phyloP scores from a whole-genome alignment of 2,329 filamentous ascomycete species.

The Leptosphaerulina australis region DNA sequence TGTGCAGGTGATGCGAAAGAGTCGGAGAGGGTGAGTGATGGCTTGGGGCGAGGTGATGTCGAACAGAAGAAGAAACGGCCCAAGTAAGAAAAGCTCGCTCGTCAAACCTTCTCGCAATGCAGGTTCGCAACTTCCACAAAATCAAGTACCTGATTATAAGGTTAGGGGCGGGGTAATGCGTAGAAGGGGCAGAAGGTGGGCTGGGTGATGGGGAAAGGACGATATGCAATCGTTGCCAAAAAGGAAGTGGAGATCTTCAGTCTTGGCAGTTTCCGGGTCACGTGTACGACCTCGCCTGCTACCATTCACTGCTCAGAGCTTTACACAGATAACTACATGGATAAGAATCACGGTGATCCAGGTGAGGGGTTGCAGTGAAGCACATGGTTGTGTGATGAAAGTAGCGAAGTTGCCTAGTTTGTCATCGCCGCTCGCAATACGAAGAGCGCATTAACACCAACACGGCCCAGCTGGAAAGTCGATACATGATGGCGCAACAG shows the following conservation, averaged over 20 bases:
- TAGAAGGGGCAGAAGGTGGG: constrained; percentile 27
- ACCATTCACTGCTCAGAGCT: constrained; percentile 1
- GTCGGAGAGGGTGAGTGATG: constrained; percentile 36
- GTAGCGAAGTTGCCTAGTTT: constrained; percentile 6
- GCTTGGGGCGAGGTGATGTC: constrained; percentile 36
- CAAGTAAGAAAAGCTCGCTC: constrained; percentile 48
- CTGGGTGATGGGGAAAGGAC: constrained; percentile 26
- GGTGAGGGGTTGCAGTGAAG: background rate
- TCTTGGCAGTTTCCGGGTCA: constrained; percentile 31
- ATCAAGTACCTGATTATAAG: constrained; percentile 22
- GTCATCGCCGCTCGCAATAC: constrained; percentile 7
- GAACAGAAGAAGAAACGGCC: constrained; percentile 41
- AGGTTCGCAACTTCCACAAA: constrained; percentile 29
- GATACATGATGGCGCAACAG: constrained; percentile 31
- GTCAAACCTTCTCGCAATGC: constrained; percentile 47
- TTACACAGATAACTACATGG: background rate
- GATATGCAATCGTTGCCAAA: constrained; percentile 28
- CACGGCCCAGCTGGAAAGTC: background rate
- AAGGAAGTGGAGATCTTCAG: constrained; percentile 27
- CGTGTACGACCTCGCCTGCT: constrained; percentile 18
- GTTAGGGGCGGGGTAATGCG: constrained; percentile 20
- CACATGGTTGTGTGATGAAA: background rate
- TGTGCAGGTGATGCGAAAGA: constrained; percentile 39
- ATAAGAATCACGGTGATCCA: background rate
- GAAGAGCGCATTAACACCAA: constrained; percentile 6